phyloP scores from a whole-genome alignment of 116 monocot genomes.

The Zostera marina region DNA sequence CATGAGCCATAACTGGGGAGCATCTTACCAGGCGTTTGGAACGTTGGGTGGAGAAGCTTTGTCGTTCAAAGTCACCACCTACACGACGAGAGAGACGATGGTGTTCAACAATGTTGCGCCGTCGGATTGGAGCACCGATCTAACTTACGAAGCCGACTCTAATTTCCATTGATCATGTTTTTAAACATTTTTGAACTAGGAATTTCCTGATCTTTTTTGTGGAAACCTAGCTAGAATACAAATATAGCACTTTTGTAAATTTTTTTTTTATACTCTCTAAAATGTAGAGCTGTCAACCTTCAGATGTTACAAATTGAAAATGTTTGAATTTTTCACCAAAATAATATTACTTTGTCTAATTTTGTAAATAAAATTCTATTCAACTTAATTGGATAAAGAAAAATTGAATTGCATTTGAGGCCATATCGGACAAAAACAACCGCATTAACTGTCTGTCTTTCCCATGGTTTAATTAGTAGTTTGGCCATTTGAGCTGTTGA shows the following conservation, averaged over 20 bases:
- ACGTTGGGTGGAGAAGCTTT: conserved; percentile 35
- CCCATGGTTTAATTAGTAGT: too few relatives aligned
- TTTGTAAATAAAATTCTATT: too few relatives aligned
- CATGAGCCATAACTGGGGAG: conserved; percentile 66
- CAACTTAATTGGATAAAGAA: too few relatives aligned
- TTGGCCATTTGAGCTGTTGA: too few relatives aligned
- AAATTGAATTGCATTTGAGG: too few relatives aligned
- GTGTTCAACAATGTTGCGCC: conserved; percentile 43
- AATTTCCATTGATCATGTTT: conserved; percentile 27
- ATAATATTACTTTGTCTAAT: too few relatives aligned
- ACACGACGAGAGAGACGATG: conserved; percentile 43
- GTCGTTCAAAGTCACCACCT: conserved; percentile 52
- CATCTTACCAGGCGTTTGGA: conserved; percentile 49
- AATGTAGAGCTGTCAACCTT: too few relatives aligned
- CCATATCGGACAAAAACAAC: background rate
- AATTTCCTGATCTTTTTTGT: background rate
- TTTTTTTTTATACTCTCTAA: background rate
- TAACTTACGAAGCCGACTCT: conserved; percentile 41
- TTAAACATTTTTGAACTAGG: background rate
- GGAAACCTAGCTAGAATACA: too few relatives aligned
- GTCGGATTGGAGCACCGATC: conserved; percentile 35
- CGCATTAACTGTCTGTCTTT: too few relatives aligned
- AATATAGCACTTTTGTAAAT: background rate
- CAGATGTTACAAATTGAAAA: too few relatives aligned
- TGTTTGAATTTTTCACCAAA: too few relatives aligned